Percentiles rank a stretch among this genome's conserved stretches.
Evolutionary conservation across 2,329 filamentous ascomycete species (phyloP).

Genomic region (Alternaria dauci): DNA sequence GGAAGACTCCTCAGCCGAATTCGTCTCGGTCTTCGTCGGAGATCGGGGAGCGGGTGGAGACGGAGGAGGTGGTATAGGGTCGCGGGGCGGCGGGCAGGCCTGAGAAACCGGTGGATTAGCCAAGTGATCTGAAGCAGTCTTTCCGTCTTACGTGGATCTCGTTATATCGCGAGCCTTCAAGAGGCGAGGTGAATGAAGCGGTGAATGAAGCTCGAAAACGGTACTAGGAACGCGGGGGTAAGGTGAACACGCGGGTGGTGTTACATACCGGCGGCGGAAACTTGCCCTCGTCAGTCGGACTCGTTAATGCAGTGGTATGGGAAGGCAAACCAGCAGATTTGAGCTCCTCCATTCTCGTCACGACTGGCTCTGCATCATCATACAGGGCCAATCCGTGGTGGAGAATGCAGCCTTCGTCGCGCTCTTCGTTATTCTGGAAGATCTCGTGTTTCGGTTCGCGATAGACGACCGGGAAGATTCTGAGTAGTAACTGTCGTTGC

Average conservation of each 20-base stretch:
- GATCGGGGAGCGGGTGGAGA: slow-evolving; percentile 16
- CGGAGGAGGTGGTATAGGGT: slow-evolving; percentile 15
- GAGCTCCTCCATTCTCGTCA: slow-evolving; percentile 46
- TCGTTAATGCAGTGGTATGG: slow-evolving; percentile 46
- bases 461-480: slow-evolving; percentile 61
- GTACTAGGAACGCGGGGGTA: slow-evolving; percentile 12
- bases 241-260: slow-evolving; percentile 20
- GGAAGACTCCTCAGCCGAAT: slow-evolving; percentile 26
- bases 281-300: slow-evolving; percentile 47
- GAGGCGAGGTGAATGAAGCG: slow-evolving; percentile 8
- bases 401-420: slow-evolving; percentile 60
- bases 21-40: slow-evolving; percentile 20
- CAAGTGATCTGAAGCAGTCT: slow-evolving; percentile 7
- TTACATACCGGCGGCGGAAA: slow-evolving; percentile 47
- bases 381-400: slow-evolving; percentile 60
- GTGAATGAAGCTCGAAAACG: slow-evolving; percentile 9
- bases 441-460: slow-evolving; percentile 60
- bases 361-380: slow-evolving; percentile 53
- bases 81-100: slow-evolving; percentile 18
- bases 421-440: slow-evolving; percentile 54
- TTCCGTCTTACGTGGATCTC: slow-evolving; percentile 11
- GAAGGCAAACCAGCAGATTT: slow-evolving; percentile 51
- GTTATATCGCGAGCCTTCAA: slow-evolving; percentile 10
- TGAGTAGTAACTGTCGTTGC: slow-evolving; percentile 57
- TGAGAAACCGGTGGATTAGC: slow-evolving; percentile 24